Base-by-base conservation (phyloP, 306 rosid species). In the Dalbergia cultrata region DNA sequence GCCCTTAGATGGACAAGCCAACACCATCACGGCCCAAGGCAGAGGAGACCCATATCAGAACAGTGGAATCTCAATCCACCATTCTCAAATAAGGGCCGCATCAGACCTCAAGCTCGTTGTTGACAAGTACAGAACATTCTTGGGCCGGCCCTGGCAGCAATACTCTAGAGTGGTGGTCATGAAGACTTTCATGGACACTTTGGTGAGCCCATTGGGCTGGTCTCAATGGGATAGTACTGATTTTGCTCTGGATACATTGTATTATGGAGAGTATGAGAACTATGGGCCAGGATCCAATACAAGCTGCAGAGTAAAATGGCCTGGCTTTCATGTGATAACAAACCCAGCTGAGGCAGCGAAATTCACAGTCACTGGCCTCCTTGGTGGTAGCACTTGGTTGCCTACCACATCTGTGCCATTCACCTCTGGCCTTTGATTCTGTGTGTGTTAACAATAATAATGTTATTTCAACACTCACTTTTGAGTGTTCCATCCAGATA, bases 81-180 rank as follows among this genome's bases (percentile, higher is more conserved):
- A 90, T 26, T 95, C 83, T 12, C 89, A 85, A 19, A 83, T 95
- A 0, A 84, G 72, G 57, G 95, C 98, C 0, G 95, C 97, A 0
- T 26, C 86, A 0, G 98, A 92, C 17, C 88, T 92, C 0, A 67
- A 5, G 73, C 97, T 97, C n/a, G 88, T 88, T 8, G 14, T 80
- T 1, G 12, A 41, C 11, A 17, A 79, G 0, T 70, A 82, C 18
- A 80, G 47, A 5, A 95, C 98, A 0, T 95, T 80, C 76, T 75
- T 95, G 68, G 98, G 98, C 14, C 84, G 98, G 74, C 98, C 98
- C 0, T 95, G 98, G 98, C 88, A 86, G 83, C 86, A 77, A 21
- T 91, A 95, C 56, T 65, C 98, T 0, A 81, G 97, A 61, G 89
- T 89, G 0, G 91, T 90, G 16, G 78, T 90, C 3, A 74, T 95